Evolutionary conservation across 371 early-diverging fungal species (phyloP).

Genomic region (Mortierella sp.): DNA sequence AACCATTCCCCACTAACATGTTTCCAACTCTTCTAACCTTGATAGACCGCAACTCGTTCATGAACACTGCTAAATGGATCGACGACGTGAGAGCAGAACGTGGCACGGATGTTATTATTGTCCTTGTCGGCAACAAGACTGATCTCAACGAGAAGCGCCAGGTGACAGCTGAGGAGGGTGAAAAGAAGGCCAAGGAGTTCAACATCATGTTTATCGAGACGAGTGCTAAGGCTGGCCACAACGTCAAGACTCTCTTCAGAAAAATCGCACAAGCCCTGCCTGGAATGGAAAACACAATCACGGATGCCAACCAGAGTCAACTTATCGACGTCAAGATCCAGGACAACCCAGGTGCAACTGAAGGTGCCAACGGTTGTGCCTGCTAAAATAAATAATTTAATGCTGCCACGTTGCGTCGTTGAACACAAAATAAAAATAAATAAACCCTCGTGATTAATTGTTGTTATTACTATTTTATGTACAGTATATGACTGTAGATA

Average conservation of each 20-base stretch:
- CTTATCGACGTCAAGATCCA: constrained; percentile 58
- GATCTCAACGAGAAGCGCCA: constrained; percentile 96
- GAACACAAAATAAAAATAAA: constrained; percentile 7
- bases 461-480: neutral
- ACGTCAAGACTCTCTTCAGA: constrained; percentile 95
- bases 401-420: neutral
- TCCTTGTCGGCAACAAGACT: constrained; percentile 99
- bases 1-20: too few species aligned
- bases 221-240: constrained; percentile 96
- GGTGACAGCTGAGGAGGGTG: constrained; percentile 97
- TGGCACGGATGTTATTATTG: constrained; percentile 96
- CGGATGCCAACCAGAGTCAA: constrained; percentile 58
- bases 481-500: too few species aligned
- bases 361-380: constrained; percentile 56
- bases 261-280: constrained; percentile 97
- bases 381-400: constrained; percentile 25
- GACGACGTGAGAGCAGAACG: constrained; percentile 98
- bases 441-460: neutral
- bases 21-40: too few species aligned
- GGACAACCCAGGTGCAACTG: constrained; percentile 48
- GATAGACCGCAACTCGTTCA: constrained; percentile 90
- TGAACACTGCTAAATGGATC: constrained; percentile 98
- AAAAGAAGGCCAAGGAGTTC: constrained; percentile 94
- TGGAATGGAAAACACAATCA: constrained; percentile 80
- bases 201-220: constrained; percentile 98